Percentiles rank a stretch among this genome's conserved stretches.
Evolutionary conservation across 176 grass and related monocot genomes (phyloP).

Genomic region (Avena eriantha): DNA sequence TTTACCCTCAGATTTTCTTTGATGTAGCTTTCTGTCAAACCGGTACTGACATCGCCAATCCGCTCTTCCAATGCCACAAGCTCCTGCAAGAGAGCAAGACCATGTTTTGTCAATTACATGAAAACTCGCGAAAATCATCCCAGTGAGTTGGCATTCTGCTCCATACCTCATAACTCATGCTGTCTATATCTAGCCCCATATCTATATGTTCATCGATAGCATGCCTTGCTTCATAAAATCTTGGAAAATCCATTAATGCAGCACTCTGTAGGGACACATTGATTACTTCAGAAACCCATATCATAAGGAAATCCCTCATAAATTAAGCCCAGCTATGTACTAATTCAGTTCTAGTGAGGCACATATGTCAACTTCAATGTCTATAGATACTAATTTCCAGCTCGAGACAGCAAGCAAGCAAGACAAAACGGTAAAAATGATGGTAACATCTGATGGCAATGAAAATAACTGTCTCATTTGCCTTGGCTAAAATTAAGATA

Average conservation of each 20-base stretch:
- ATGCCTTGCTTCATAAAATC: constrained; percentile 48
- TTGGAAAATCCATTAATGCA: constrained; percentile 28
- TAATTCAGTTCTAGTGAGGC: neutral
- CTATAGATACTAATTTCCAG: neutral
- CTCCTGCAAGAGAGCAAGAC: constrained; percentile 46
- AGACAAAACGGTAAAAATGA: neutral
- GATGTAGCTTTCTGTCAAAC: constrained; percentile 66
- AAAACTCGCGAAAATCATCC: neutral
- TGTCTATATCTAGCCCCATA: constrained; percentile 66
- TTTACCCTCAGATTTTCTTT: constrained; percentile 51
- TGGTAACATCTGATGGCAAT: constrained; percentile 15
- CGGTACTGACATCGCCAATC: constrained; percentile 67
- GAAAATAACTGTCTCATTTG: neutral
- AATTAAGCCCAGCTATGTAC: constrained; percentile 33
- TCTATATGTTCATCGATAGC: constrained; percentile 60
- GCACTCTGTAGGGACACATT: constrained; percentile 35
- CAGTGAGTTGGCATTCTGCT: constrained; percentile 16
- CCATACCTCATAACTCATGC: constrained; percentile 71
- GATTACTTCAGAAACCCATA: constrained; percentile 26
- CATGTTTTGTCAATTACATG: constrained; percentile 20
- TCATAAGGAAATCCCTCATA: constrained; percentile 29
- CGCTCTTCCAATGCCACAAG: constrained; percentile 72
- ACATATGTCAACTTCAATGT: neutral
- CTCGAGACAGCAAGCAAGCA: constrained; percentile 1
- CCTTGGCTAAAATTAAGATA: constrained; percentile 6